Evolutionary conservation across 768 basidiomycete species (phyloP), one percentile per base, ranked within the genome.

Genomic region (Tulasnella sp.): DNA sequence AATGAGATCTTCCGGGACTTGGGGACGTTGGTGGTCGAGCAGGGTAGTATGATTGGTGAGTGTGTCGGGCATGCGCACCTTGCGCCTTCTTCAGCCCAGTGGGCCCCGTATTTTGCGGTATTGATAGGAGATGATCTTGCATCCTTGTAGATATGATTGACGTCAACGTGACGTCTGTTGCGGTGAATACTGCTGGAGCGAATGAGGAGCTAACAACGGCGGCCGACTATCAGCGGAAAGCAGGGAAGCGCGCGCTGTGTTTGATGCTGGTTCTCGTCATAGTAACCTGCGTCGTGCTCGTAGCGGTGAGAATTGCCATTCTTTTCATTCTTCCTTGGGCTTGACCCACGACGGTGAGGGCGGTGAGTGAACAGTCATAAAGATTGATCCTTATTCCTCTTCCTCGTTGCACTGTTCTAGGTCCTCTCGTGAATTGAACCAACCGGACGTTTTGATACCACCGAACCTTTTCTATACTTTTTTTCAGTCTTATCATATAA

Each of bases 1-100:
- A 81, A 88, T 25, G 91, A 97, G 71, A 97, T 99, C 67, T 98
- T 99, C 77, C 81, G 88, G 51, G 93, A 98, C 71, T 74, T 99
- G 48, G 94, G 93, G 45, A 93, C 92, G 15, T 76, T 99, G 48
- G 93, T 99, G 1, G 81, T 83, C 60, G 90, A 97, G 68, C 96
- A 99, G 70, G 93, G 93, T 11, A 80, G 81, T 52, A 90, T 98
- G 87, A 74, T 99, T 53, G 93, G 94, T 94, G 63, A 53, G 84
- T 73, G 21, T 11, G 2, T 43, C 61, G 22, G 17, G 45, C 9
- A 43, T 3, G 22, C 12, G 15, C n/a, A 2, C 15, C 51, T 41
- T 53, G 12, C 22, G 19, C 34, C 42, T n/a, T n/a, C n/a, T n/a
- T n/a, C n/a, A n/a, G n/a, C n/a, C n/a, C n/a, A n/a, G n/a, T n/a